phyloP scores from a whole-genome alignment of 768 basidiomycete genomes.

The Tylopilus sp. region DNA sequence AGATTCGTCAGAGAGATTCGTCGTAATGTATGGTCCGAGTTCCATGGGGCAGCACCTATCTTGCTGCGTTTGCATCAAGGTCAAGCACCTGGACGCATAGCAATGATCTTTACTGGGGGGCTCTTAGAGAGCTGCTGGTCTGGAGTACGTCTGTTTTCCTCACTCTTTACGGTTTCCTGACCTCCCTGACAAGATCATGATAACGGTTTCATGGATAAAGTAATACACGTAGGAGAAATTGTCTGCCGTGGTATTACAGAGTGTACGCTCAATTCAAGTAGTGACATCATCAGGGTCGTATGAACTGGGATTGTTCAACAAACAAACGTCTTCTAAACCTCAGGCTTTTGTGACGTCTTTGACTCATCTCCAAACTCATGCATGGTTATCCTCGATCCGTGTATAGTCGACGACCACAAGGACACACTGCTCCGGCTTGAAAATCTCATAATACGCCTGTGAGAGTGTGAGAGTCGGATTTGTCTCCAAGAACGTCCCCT shows the following conservation, averaged over 20 bases:
- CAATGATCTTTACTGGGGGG: slow-evolving; percentile 7
- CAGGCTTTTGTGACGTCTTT: slow-evolving; percentile 6
- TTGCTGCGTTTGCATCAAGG: slow-evolving; percentile 1
- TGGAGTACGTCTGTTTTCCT: slow-evolving; percentile 6
- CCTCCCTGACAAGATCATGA: too few species aligned
- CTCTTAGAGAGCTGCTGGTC: slow-evolving; percentile 13
- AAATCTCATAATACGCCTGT: slow-evolving; percentile 14
- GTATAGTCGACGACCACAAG: slow-evolving; percentile 16
- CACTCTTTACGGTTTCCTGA: slow-evolving; percentile 7
- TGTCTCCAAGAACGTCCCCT: slow-evolving; percentile 10
- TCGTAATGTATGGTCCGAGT: slow-evolving; percentile 19
- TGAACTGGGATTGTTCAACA: slow-evolving; percentile 4
- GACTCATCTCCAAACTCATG: slow-evolving; percentile 6
- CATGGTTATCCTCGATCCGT: slow-evolving; percentile 3
- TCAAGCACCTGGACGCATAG: slow-evolving; percentile 1
- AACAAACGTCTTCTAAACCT: slow-evolving; percentile 8
- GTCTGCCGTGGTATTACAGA: not conserved
- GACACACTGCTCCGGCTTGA: slow-evolving; percentile 14
- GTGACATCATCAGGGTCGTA: not conserved
- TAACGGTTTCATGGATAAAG: not conserved
- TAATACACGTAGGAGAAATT: not conserved
- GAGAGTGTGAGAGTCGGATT: slow-evolving; percentile 8
- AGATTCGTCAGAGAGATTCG: too few species aligned
- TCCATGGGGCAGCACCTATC: slow-evolving; percentile 2
- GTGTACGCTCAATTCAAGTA: not conserved